Percentiles rank a stretch among this genome's conserved stretches.
phyloP scores from a whole-genome alignment of 2,329 filamentous ascomycete species.

The Canariomyces notabilis region DNA sequence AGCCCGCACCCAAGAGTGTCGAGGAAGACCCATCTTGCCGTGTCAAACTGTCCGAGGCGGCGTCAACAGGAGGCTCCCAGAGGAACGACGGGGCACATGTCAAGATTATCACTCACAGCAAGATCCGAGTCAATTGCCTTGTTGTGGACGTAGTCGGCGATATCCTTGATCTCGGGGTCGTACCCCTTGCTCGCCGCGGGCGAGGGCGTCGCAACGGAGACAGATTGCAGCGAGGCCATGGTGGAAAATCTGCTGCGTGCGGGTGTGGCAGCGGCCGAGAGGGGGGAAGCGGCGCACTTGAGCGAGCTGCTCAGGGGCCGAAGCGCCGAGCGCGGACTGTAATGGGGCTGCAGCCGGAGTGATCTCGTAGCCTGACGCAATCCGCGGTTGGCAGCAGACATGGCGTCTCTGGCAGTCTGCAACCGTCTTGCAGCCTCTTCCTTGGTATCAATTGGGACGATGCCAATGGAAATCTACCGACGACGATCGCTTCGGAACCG shows the following conservation, averaged over 20 bases:
- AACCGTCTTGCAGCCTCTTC: slow-evolving; percentile 9
- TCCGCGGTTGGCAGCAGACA: slow-evolving; percentile 52
- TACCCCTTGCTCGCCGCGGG: slow-evolving; percentile 57
- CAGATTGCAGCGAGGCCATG: slow-evolving; percentile 42
- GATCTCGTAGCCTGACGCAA: slow-evolving; percentile 52
- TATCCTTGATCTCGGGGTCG: slow-evolving; percentile 90
- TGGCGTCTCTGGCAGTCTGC: slow-evolving; percentile 24
- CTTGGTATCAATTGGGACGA: slow-evolving; percentile 22
- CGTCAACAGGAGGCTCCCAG: slow-evolving; percentile 14
- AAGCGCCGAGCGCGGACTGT: slow-evolving; percentile 34
- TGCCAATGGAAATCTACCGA: slow-evolving; percentile 7
- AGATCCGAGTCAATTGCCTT: slow-evolving; percentile 87
- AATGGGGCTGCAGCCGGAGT: slow-evolving; percentile 42
- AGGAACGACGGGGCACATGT: too few relatives aligned
- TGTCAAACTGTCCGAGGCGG: slow-evolving; percentile 65
- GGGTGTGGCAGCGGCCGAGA: slow-evolving; percentile 22
- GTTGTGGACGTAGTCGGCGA: slow-evolving; percentile 91
- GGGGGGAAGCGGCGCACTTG: slow-evolving; percentile 32
- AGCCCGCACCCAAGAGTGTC: slow-evolving; percentile 96
- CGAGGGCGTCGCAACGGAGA: slow-evolving; percentile 35
- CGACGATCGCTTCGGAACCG: slow-evolving; percentile 2
- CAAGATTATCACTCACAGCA: slow-evolving; percentile 75
- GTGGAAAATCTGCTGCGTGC: slow-evolving; percentile 43
- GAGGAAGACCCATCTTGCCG: slow-evolving; percentile 91
- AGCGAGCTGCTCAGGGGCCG: slow-evolving; percentile 33